A percentile compares a stretch with the other conserved stretches of the same genome.
These are phyloP conservation scores for Warburgia ugandensis DNA, from an alignment of 164 flowering plant species.

Conservation along the genomic window DNA sequence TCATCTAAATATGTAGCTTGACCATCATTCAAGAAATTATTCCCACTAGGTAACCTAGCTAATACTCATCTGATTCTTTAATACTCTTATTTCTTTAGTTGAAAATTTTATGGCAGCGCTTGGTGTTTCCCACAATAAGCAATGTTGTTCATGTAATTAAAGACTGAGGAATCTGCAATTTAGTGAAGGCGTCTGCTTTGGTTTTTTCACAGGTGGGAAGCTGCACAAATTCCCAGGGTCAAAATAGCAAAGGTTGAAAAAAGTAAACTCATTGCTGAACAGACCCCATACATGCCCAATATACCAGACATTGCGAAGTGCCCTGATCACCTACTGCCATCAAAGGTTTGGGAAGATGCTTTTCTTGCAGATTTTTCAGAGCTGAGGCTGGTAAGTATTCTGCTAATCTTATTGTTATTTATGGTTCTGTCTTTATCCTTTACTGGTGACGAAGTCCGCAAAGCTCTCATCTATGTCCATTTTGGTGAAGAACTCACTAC, in stretches of 20 bases:
- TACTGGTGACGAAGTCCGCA: no score
- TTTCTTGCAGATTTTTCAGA: constrained; percentile 70
- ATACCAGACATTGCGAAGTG: constrained; percentile 76
- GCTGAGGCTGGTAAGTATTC: constrained; percentile 56
- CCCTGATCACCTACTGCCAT: constrained; percentile 63
- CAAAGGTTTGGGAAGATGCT: constrained; percentile 70
- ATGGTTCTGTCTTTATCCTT: not conserved
- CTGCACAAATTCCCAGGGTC: constrained; percentile 70
- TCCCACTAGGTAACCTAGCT: no score
- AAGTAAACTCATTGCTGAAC: constrained; percentile 42
- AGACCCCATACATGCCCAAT: constrained; percentile 79
- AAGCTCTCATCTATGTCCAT: no score
- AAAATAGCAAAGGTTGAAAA: constrained; percentile 57
- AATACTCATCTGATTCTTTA: no score
- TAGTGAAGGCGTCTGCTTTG: not conserved
- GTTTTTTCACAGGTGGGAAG: constrained; percentile 64
- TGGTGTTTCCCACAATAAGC: not conserved
- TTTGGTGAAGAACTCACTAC: no score
- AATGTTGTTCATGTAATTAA: not conserved
- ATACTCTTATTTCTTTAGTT: no score
- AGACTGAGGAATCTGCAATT: not conserved
- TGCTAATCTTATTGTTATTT: not conserved
- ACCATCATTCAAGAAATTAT: no score
- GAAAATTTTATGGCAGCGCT: no score
- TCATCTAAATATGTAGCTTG: no score